Evolutionary conservation across 1,139 yeast species (phyloP), one percentile per base, ranked within the genome.

Genomic region (Protomyces macrosporus): DNA sequence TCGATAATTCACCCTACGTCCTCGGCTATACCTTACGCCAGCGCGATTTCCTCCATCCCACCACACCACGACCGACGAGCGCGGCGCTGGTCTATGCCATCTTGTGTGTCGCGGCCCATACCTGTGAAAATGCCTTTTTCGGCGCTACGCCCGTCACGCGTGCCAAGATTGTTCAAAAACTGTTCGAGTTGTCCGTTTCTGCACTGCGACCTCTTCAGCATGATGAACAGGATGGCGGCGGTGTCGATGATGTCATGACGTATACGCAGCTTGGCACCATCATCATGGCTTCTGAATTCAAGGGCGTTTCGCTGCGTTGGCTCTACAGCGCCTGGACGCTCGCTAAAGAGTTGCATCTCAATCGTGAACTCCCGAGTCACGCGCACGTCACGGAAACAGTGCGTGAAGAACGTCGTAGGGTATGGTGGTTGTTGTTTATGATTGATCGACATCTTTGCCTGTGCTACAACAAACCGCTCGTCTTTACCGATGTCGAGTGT

Each of bases 401-500:
- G 1, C 71, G 75, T 34, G 81, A 78, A 63, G 81, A 78, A 63
- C 71, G 75, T 61, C 70, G 79, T n/a, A 71, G 81, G 34, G 71
- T 75, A 0, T 78, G 80, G 80, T 78, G 81, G 80, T 71, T 76
- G 5, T 67, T 78, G 35, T 78, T 75, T 66, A 71, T 76, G 63
- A 70, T 78, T 33, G 81, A 78, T 67, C 71, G 79, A n/a, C 75
- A 78, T 66, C 70, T 77, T 6, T 76, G 77, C 0, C 69, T 78
- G 53, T 75, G 79, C 57, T 77, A 76, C 67, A 77, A 77, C 65
- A 69, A 75, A 6, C 74, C 76, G 2, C 66, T 74, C 39, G 69
- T 72, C 4, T 70, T 77, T 33, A 68, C 73, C 10, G 81, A 78
- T 65, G 68, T 72, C 4, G 78, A 75, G 62, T 73, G 75, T 33